Percentiles rank a stretch among this genome's conserved stretches.
Conservation (phyloP, 2,329 filamentous ascomycete species). For the Sodiomyces alkalinus region DNA sequence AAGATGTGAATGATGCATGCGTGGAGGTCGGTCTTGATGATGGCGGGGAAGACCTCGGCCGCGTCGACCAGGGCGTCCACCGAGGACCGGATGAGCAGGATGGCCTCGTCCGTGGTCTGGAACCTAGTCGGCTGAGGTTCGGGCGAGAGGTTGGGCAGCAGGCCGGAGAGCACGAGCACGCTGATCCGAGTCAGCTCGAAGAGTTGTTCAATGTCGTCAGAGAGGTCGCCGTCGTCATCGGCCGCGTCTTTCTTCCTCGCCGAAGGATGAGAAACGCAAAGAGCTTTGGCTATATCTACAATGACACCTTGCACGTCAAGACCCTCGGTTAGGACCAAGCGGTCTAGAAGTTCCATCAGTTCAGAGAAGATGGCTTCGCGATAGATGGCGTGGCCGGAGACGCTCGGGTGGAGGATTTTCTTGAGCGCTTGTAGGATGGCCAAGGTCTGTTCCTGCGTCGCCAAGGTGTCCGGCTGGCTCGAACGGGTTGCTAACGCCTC, state of each 20-base stretch:
- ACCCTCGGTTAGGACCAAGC: constrained; percentile 81
- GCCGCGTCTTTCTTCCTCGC: constrained; percentile 53
- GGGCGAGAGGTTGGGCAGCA: constrained; percentile 70
- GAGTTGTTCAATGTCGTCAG: constrained; percentile 93
- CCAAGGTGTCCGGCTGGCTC: constrained; percentile 47
- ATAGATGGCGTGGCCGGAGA: constrained; percentile 93
- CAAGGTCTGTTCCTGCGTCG: constrained; percentile 62
- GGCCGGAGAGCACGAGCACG: constrained; percentile 74
- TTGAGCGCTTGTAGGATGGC: constrained; percentile 84
- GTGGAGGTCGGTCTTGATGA: constrained; percentile 92
- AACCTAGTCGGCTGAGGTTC: constrained; percentile 51
- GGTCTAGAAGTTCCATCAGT: constrained; percentile 89
- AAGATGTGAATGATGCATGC: constrained; percentile 97
- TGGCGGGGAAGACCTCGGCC: constrained; percentile 85
- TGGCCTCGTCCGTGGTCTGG: constrained; percentile 74
- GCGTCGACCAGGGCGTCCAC: constrained; percentile 86
- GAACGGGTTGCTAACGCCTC: constrained; percentile 82
- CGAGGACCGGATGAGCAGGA: constrained; percentile 63
- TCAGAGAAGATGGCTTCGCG: constrained; percentile 92
- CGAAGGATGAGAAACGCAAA: constrained; percentile 84
- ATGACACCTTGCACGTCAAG: constrained; percentile 82
- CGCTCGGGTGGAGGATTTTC: constrained; percentile 86
- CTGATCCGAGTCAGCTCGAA: constrained; percentile 96
- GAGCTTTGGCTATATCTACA: constrained; percentile 79
- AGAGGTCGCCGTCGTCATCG: constrained; percentile 67